phyloP scores from a whole-genome alignment of 129 eudicot species.

The Chrysanthemum lavandulifolium region DNA sequence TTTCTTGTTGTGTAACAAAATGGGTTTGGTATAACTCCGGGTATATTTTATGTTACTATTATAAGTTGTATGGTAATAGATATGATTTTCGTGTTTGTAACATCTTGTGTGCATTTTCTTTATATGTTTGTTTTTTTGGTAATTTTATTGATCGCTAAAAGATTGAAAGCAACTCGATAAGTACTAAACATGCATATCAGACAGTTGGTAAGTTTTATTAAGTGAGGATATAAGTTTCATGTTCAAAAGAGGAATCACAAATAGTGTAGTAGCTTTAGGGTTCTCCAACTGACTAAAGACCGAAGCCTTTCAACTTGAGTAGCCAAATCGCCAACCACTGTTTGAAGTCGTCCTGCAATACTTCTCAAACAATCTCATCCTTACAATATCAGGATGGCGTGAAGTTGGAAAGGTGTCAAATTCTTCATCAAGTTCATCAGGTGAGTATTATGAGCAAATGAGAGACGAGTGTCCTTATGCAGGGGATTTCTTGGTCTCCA shows the following conservation, averaged over 20 bases:
- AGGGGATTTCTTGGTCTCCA: constrained; percentile 55
- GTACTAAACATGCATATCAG: too few species aligned
- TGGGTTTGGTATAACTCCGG: too few species aligned
- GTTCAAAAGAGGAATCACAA: constrained; percentile 11
- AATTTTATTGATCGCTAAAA: too few species aligned
- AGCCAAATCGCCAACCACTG: constrained; percentile 52
- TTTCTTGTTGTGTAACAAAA: too few species aligned
- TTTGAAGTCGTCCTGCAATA: constrained; percentile 57
- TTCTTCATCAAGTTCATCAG: constrained; percentile 68
- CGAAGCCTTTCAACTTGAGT: constrained; percentile 49
- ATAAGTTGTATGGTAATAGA: too few species aligned
- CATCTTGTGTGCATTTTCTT: too few species aligned
- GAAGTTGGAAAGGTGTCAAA: constrained; percentile 67
- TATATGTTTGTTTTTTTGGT: too few species aligned
- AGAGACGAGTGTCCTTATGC: constrained; percentile 56
- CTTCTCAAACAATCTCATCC: constrained; percentile 63
- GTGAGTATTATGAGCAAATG: constrained; percentile 48
- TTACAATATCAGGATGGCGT: constrained; percentile 28
- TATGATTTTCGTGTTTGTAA: too few species aligned
- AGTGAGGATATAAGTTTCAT: too few species aligned
- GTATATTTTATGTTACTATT: too few species aligned
- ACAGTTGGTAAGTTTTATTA: too few species aligned
- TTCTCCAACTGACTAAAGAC: constrained; percentile 49
- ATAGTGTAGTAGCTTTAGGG: constrained; percentile 46
- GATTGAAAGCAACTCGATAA: too few species aligned